Evolutionary conservation across 2,329 filamentous ascomycete species (phyloP).

Genomic region (Colletotrichum eremochloae): DNA sequence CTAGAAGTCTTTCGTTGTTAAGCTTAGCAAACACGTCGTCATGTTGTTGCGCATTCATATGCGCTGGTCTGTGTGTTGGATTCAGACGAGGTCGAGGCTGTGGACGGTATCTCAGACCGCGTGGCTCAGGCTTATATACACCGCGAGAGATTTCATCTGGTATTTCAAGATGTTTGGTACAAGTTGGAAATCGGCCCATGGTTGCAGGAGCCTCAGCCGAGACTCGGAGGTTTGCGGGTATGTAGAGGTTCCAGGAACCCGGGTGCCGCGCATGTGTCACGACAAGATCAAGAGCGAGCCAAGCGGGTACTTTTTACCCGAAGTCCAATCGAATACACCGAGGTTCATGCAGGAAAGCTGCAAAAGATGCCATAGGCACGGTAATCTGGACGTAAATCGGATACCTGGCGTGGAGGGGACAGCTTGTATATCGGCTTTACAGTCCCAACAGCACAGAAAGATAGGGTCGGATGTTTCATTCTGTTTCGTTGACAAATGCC

Average conservation of each 20-base stretch:
- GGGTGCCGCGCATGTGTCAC: neutral
- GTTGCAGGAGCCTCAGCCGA: neutral
- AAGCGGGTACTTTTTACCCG: no score
- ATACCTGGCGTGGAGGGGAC: neutral
- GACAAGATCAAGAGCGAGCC: no score
- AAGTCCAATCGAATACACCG: neutral
- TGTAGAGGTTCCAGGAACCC: neutral
- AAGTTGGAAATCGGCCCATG: neutral
- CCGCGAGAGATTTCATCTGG: neutral
- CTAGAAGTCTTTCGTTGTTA: conserved; percentile 21
- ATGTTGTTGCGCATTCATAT: neutral
- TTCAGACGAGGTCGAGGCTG: neutral
- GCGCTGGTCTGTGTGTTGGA: no score
- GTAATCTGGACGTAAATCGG: neutral
- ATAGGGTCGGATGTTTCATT: no score
- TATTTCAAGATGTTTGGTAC: fast-evolving
- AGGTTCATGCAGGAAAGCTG: neutral
- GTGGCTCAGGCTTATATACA: neutral
- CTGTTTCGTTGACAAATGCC: no score
- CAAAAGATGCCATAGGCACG: neutral
- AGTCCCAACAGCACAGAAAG: neutral
- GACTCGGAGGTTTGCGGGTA: neutral
- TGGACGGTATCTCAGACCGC: neutral
- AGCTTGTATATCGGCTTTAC: neutral
- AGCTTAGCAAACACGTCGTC: conserved; percentile 20